Percentiles rank a stretch among this genome's conserved stretches.
phyloP scores from a whole-genome alignment of 345 rosid species.

The Lumnitzera racemosa region DNA sequence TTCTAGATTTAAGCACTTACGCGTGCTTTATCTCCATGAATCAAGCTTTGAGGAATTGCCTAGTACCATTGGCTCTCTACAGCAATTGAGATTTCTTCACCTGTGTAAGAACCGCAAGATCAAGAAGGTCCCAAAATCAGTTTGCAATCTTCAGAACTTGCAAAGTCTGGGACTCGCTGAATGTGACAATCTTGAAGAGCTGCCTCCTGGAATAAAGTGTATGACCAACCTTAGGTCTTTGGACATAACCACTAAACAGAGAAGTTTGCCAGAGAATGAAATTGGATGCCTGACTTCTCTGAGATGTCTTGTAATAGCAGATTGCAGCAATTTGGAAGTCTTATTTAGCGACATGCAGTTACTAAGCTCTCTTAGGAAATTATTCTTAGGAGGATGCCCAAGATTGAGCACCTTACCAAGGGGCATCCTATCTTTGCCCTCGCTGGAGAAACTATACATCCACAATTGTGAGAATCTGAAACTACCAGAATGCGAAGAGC shows the following conservation, averaged over 20 bases:
- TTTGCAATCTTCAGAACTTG: conserved; percentile 18
- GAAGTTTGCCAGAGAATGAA: conserved; percentile 7
- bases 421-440: conserved; percentile 3
- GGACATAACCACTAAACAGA: conserved; percentile 15
- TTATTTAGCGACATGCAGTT: conserved; percentile 10
- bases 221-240: conserved; percentile 17
- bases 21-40: conserved; percentile 7
- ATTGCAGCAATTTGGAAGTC: conserved; percentile 13
- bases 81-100: conserved; percentile 24
- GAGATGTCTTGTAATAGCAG: conserved; percentile 4
- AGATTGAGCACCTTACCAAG: conserved; percentile 13
- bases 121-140: conserved; percentile 14
- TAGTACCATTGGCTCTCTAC: conserved; percentile 7
- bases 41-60: conserved; percentile 13
- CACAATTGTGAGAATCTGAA: conserved; percentile 6
- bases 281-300: conserved; percentile 18
- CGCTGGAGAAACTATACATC: conserved; percentile 12
- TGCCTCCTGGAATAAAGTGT: conserved; percentile 11
- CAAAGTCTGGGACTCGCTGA: conserved; percentile 9
- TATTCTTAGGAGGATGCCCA: conserved; percentile 2
- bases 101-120: neutral
- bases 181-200: conserved; percentile 12
- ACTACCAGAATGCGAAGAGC: conserved; percentile 6
- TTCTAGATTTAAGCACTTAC: conserved; percentile 7
- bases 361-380: conserved; percentile 10